These are phyloP conservation scores for Podaxis sp. DNA, from an alignment of 768 basidiomycete species.

Conservation along the genomic window DNA sequence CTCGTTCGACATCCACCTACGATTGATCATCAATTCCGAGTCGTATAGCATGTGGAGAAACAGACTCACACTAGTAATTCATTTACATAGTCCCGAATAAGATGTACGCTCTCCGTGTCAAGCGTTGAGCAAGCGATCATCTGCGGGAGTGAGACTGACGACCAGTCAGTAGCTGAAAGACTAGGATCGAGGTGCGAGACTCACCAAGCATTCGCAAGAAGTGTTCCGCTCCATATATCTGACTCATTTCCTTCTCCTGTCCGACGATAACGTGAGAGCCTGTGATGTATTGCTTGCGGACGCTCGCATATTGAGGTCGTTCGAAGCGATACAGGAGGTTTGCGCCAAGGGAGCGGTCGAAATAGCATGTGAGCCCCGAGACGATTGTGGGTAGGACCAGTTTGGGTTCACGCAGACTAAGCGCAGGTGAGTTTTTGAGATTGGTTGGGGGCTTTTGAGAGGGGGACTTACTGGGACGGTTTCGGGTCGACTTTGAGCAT, in stretches of 20 bases:
- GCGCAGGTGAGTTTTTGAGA: background rate
- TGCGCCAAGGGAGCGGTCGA: constrained; percentile 86
- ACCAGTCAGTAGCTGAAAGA: background rate
- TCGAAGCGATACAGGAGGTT: constrained; percentile 95
- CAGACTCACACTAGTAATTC: constrained; percentile 72
- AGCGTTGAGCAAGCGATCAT: constrained; percentile 90
- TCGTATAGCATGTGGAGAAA: background rate
- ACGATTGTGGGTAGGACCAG: constrained; percentile 77
- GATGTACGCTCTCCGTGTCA: constrained; percentile 79
- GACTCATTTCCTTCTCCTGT: constrained; percentile 79
- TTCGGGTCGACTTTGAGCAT: constrained; percentile 40
- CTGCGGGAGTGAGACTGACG: constrained; percentile 81
- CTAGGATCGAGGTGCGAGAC: constrained; percentile 18
- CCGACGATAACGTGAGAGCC: constrained; percentile 65
- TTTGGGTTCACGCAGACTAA: constrained; percentile 66
- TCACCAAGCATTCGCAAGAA: constrained; percentile 86
- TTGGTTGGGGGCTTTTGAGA: background rate
- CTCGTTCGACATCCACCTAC: constrained; percentile 79
- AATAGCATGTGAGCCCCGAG: constrained; percentile 86
- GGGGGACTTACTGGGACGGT: constrained; percentile 41
- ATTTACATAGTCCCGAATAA: constrained; percentile 87
- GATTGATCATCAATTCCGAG: background rate
- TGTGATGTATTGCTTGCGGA: constrained; percentile 70
- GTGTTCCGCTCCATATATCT: constrained; percentile 94
- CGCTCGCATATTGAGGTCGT: constrained; percentile 85